phyloP scores from a whole-genome alignment of 495 filamentous ascomycete genomes.

The Oidiodendron maius region DNA sequence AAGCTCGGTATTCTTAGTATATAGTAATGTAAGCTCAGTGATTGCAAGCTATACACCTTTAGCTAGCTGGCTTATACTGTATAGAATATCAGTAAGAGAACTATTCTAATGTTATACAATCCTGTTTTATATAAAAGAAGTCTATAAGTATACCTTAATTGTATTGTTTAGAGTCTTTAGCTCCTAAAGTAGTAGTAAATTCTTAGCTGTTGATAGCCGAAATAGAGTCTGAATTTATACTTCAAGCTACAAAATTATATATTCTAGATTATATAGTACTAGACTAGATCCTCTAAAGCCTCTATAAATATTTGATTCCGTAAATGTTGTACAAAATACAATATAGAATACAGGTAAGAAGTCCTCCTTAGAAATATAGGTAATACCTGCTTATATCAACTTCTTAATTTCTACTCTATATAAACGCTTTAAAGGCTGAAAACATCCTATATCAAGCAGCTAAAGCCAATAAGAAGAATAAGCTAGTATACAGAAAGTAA shows the following conservation, averaged over 20 bases:
- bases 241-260: background rate
- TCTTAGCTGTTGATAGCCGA: background rate
- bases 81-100: background rate
- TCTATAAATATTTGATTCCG: background rate
- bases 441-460: slow-evolving; percentile 24
- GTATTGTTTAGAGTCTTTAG: background rate
- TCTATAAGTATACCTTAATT: background rate
- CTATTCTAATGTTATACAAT: slow-evolving; percentile 4
- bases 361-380: slow-evolving; percentile 16
- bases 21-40: background rate
- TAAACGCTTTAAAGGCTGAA: slow-evolving; percentile 17
- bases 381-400: slow-evolving; percentile 2
- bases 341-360: no score
- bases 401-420: slow-evolving; percentile 18
- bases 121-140: background rate
- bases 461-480: slow-evolving; percentile 26
- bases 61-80: background rate
- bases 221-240: background rate
- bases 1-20: background rate
- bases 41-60: background rate
- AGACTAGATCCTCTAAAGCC: no score
- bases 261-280: background rate
- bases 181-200: background rate
- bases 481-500: slow-evolving; percentile 24
- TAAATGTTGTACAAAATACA: background rate